Evolutionary conservation across 495 filamentous ascomycete genomes (phyloP).

Genomic region (Acidomyces sp.): DNA sequence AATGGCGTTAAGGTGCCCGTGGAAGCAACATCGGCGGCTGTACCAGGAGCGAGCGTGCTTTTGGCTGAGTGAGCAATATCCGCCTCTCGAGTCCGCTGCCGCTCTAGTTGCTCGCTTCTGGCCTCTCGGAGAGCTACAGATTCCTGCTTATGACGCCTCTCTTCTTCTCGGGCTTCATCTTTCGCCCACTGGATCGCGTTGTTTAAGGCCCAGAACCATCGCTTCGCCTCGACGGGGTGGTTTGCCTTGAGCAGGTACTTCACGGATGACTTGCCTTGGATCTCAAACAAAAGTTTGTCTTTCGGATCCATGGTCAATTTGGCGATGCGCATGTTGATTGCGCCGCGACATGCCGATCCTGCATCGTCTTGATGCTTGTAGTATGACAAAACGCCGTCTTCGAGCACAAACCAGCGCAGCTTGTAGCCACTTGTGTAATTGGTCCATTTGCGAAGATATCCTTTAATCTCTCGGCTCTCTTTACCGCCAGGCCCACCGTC

Average conservation of each 20-base stretch:
- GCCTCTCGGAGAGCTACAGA: slow-evolving; percentile 67
- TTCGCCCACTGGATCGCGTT: slow-evolving; percentile 98
- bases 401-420: slow-evolving; percentile 91
- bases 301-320: slow-evolving; percentile 88
- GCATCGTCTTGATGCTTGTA: slow-evolving; percentile 98
- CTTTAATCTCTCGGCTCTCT: slow-evolving; percentile 91
- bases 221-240: slow-evolving; percentile 82
- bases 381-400: slow-evolving; percentile 94
- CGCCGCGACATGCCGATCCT: slow-evolving; percentile 83
- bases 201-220: slow-evolving; percentile 97
- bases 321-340: slow-evolving; percentile 97
- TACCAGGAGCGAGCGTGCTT: slow-evolving; percentile 15
- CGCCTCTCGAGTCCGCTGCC: slow-evolving; percentile 31
- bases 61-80: slow-evolving; percentile 30
- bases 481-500: slow-evolving; percentile 45
- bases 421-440: slow-evolving; percentile 97
- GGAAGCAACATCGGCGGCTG: slow-evolving; percentile 34
- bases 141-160: slow-evolving; percentile 55
- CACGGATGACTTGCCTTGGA: slow-evolving; percentile 94
- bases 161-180: slow-evolving; percentile 86
- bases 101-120: slow-evolving; percentile 46
- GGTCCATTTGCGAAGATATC: slow-evolving; percentile 98
- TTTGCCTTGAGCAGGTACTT: slow-evolving; percentile 97
- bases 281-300: slow-evolving; percentile 94
- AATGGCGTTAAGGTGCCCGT: slow-evolving; percentile 30